These are phyloP conservation scores for Pseudopithomyces maydicus DNA, from an alignment of 2,329 filamentous ascomycete genomes.

Conservation along the genomic window DNA sequence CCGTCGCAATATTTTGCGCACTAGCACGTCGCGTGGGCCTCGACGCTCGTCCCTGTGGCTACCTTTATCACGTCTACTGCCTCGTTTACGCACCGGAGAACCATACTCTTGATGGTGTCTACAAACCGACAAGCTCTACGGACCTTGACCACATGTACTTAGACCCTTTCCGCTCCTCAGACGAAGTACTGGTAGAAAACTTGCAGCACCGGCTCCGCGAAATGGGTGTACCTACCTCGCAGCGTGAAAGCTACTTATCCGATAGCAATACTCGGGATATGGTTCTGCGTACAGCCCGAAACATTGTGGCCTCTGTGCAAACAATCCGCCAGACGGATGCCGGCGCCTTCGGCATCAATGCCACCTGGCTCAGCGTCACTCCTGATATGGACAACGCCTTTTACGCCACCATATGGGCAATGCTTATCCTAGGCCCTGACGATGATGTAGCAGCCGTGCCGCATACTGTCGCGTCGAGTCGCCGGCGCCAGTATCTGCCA, in stretches of 20 bases:
- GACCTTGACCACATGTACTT: conserved; percentile 70
- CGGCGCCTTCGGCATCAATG: conserved; percentile 23
- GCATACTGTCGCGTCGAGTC: conserved; percentile 29
- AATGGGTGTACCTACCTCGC: conserved; percentile 49
- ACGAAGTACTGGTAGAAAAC: conserved; percentile 66
- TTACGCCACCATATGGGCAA: conserved; percentile 77
- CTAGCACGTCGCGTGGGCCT: conserved; percentile 76
- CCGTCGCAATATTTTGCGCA: conserved; percentile 83
- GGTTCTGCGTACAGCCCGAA: conserved; percentile 76
- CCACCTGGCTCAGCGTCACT: conserved; percentile 31
- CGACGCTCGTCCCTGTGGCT: conserved; percentile 76
- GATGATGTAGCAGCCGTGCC: conserved; percentile 28
- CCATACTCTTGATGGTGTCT: conserved; percentile 55
- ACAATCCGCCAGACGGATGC: conserved; percentile 45
- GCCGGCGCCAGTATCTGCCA: conserved; percentile 63
- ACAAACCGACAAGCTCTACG: conserved; percentile 33
- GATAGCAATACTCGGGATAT: conserved; percentile 70
- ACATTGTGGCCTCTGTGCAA: conserved; percentile 76
- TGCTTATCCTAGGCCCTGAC: conserved; percentile 46
- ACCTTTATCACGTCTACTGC: conserved; percentile 84
- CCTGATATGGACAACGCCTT: conserved; percentile 64
- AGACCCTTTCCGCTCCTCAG: conserved; percentile 75
- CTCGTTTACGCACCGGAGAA: conserved; percentile 70
- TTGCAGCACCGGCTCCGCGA: conserved; percentile 66
- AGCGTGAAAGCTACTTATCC: conserved; percentile 61